Percentiles rank a stretch among this genome's conserved stretches.
phyloP scores from a whole-genome alignment of 208 protist genomes.

The Leishmania mexicana region DNA sequence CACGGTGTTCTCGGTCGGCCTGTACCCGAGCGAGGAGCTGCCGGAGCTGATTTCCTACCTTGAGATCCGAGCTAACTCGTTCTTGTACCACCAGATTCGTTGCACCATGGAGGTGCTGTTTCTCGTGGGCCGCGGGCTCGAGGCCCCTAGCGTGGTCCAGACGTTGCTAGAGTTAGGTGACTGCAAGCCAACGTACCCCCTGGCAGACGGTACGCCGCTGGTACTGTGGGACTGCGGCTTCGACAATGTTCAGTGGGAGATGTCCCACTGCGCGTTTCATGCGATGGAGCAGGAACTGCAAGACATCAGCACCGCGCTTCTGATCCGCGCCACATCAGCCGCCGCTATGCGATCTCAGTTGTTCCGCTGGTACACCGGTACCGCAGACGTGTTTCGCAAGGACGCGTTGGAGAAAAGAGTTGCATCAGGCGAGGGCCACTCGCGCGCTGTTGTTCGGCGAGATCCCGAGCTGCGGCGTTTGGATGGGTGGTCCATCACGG shows the following conservation, averaged over 20 bases:
- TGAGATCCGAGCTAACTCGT: conserved; percentile 93
- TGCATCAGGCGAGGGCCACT: neutral
- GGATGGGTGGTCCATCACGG: conserved; percentile 68
- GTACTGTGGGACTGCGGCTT: conserved; percentile 88
- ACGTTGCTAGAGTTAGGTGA: conserved; percentile 70
- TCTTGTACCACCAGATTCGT: conserved; percentile 97
- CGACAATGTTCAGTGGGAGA: conserved; percentile 57
- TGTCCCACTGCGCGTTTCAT: conserved; percentile 57
- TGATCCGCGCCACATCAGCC: conserved; percentile 57
- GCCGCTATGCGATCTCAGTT: conserved; percentile 72
- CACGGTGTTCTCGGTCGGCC: conserved; percentile 61
- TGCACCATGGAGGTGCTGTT: conserved; percentile 96
- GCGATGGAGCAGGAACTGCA: conserved; percentile 63
- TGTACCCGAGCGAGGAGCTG: conserved; percentile 55
- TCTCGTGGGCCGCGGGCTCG: conserved; percentile 79
- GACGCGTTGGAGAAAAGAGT: neutral
- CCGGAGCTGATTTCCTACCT: conserved; percentile 84
- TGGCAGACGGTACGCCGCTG: conserved; percentile 80
- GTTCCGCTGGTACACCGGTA: conserved; percentile 61
- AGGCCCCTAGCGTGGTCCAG: conserved; percentile 63
- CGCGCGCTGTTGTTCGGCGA: conserved; percentile 4
- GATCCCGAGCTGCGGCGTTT: conserved; percentile 15
- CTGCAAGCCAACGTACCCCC: conserved; percentile 72
- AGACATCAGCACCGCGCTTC: conserved; percentile 75
- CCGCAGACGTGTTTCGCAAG: conserved; percentile 26